Conservation (phyloP, 2,329 filamentous ascomycete species). For the Calonectria pteridis region DNA sequence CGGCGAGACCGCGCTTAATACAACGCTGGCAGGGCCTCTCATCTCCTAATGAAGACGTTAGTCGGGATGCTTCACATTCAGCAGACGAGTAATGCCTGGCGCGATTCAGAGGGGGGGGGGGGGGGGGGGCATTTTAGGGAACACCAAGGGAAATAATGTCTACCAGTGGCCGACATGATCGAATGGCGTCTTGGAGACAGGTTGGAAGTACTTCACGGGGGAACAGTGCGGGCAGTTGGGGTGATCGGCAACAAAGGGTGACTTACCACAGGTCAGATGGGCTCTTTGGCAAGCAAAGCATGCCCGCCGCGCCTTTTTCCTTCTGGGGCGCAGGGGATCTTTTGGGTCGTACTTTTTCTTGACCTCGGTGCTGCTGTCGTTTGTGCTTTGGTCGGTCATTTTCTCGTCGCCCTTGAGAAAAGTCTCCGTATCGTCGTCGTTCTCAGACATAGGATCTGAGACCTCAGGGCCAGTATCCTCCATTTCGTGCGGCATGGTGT, state of each 20-base stretch:
- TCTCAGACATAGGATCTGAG: constrained; percentile 71
- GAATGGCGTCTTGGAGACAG: not conserved
- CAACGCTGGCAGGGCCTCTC: constrained; percentile 94
- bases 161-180: not conserved
- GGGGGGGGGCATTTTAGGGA: not conserved
- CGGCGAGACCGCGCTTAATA: constrained; percentile 91
- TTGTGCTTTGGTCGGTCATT: constrained; percentile 63
- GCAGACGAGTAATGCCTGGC: constrained; percentile 14
- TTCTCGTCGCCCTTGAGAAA: constrained; percentile 59
- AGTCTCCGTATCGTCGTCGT: constrained; percentile 66
- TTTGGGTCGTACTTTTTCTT: constrained; percentile 85
- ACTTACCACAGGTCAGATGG: constrained; percentile 98
- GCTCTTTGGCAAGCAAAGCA: constrained; percentile 98
- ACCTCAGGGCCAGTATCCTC: constrained; percentile 66
- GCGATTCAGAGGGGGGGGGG: not conserved
- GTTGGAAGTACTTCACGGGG: constrained; percentile 30
- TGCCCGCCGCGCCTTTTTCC: constrained; percentile 95
- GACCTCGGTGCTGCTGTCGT: constrained; percentile 62
- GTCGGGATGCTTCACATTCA: constrained; percentile 24
- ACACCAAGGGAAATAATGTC: not conserved
- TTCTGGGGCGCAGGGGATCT: constrained; percentile 87
- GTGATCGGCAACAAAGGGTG: constrained; percentile 27
- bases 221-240: not conserved
- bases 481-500: constrained; percentile 68
- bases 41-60: constrained; percentile 73